Percentiles rank a stretch among this genome's conserved stretches.
Evolutionary conservation across 768 basidiomycete species (phyloP).

Genomic region (Auricularia auricula-judae): DNA sequence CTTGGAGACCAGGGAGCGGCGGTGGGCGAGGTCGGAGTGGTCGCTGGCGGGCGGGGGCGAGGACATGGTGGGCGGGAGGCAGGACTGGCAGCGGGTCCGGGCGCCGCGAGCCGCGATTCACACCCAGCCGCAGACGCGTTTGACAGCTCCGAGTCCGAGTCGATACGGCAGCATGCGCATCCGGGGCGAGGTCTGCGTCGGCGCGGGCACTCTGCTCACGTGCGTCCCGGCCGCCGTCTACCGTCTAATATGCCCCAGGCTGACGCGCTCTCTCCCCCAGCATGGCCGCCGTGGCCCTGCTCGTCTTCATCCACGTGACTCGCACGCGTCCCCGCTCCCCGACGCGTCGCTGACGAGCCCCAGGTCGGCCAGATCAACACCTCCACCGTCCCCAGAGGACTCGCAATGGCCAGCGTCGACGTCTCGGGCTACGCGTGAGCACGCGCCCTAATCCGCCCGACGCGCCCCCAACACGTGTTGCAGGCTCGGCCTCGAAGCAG

Average conservation of each 20-base stretch:
- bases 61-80: background rate
- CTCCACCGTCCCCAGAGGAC: constrained; percentile 54
- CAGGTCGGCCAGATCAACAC: constrained; percentile 80
- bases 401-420: constrained; percentile 67
- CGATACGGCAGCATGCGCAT: constrained; percentile 20
- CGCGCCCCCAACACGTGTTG: constrained; percentile 21
- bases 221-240: constrained; percentile 20
- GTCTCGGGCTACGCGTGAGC: constrained; percentile 61
- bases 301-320: constrained; percentile 71
- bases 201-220: constrained; percentile 63
- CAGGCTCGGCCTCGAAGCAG: constrained; percentile 24
- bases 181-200: constrained; percentile 71
- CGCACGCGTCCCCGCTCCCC: constrained; percentile 6
- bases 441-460: background rate
- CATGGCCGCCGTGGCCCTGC: constrained; percentile 40
- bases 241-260: background rate
- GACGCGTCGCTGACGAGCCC: constrained; percentile 10
- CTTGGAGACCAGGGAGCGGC: background rate
- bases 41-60: background rate
- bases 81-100: background rate
- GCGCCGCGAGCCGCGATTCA: no score
- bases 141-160: background rate
- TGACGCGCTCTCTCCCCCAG: constrained; percentile 20
- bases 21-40: no score
- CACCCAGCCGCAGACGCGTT: background rate